phyloP scores from a whole-genome alignment of 2,329 filamentous ascomycete genomes.

The Akanthomyces muscarius region DNA sequence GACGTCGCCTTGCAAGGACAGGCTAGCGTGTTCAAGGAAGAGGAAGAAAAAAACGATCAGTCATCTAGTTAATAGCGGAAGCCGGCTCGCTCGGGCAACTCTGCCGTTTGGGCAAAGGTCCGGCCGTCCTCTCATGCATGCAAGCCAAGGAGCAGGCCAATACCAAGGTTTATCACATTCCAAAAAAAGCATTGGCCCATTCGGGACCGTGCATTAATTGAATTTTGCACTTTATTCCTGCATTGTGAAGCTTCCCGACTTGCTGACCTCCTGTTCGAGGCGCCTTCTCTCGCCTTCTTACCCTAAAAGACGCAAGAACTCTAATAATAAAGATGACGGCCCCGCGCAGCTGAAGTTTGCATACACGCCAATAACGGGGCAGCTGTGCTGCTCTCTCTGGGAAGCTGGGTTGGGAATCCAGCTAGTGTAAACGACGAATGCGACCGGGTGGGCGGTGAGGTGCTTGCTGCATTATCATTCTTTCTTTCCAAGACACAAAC shows the following conservation, averaged over 20 bases:
- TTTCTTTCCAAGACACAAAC: neutral
- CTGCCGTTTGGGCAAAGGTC: neutral
- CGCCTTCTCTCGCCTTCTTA: neutral
- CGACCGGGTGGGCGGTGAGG: neutral
- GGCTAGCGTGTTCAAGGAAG: neutral
- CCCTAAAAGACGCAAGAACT: neutral
- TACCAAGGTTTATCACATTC: neutral
- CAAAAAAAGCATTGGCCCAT: neutral
- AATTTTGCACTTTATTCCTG: neutral
- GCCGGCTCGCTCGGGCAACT: neutral
- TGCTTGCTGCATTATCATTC: neutral
- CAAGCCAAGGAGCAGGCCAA: neutral
- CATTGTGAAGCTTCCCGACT: neutral
- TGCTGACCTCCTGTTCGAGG: neutral
- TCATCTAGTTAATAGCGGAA: neutral
- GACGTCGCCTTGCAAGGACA: neutral
- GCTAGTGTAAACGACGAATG: neutral
- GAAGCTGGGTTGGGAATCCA: neutral
- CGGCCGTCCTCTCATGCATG: neutral
- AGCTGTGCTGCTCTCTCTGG: neutral
- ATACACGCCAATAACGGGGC: neutral
- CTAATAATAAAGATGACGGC: neutral
- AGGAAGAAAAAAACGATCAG: neutral
- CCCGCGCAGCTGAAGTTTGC: slow-evolving; percentile 2
- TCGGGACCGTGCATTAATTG: neutral